A percentile compares a stretch with the other conserved stretches of the same genome.
These are phyloP conservation scores for Phyllosticta citriasiana DNA, from an alignment of 2,329 filamentous ascomycete species.

Conservation along the genomic window DNA sequence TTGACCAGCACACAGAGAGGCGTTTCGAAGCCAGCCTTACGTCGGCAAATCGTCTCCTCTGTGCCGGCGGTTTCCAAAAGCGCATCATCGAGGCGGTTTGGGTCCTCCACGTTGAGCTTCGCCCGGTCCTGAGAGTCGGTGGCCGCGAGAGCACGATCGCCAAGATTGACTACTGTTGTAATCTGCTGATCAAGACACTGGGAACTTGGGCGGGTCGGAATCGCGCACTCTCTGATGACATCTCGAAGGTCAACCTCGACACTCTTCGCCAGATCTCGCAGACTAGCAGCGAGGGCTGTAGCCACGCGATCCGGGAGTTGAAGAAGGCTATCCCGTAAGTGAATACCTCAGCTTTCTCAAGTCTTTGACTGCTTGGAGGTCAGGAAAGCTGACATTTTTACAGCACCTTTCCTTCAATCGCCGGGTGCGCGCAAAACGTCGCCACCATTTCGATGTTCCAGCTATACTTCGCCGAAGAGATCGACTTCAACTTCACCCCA, in stretches of 20 bases:
- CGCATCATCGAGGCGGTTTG: too few relatives aligned
- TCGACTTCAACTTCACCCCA: neutral
- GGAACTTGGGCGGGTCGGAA: neutral
- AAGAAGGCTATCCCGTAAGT: neutral
- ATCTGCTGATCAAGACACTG: too few relatives aligned
- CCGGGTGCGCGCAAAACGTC: neutral
- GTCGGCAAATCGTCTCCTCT: too few relatives aligned
- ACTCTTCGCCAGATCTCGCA: neutral
- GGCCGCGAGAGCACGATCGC: too few relatives aligned
- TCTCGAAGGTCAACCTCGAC: neutral
- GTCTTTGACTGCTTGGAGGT: neutral
- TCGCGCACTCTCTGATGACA: too few relatives aligned
- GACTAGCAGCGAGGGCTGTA: neutral
- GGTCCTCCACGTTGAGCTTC: too few relatives aligned
- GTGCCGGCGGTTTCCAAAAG: too few relatives aligned
- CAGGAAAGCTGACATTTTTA: neutral
- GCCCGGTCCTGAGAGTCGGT: too few relatives aligned
- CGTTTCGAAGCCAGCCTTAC: too few relatives aligned
- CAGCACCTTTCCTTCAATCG: neutral
- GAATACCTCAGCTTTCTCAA: neutral
- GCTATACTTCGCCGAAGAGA: neutral
- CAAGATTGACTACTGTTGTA: too few relatives aligned
- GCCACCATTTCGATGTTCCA: neutral
- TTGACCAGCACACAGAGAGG: too few relatives aligned
- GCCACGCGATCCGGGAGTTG: neutral